phyloP scores from a whole-genome alignment of 805 yeast species.

The Pichia membranifaciens region DNA sequence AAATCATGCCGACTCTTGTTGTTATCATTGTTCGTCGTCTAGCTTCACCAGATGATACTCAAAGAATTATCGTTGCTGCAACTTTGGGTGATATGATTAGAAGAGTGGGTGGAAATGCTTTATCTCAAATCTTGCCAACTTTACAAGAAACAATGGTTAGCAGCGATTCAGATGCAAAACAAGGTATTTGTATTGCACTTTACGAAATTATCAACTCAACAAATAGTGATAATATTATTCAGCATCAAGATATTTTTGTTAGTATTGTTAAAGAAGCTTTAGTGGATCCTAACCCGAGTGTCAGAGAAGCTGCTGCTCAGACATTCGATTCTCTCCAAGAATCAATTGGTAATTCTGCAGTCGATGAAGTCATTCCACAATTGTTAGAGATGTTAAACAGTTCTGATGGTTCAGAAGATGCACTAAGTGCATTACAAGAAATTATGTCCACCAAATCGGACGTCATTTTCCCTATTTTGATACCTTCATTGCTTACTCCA shows the following conservation, averaged over 20 bases:
- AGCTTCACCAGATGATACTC: constrained; percentile 73
- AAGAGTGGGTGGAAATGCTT: constrained; percentile 85
- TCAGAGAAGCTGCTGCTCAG: constrained; percentile 85
- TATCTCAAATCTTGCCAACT: constrained; percentile 80
- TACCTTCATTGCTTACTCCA: constrained; percentile 75
- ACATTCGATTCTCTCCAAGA: constrained; percentile 87
- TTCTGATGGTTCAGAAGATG: constrained; percentile 51
- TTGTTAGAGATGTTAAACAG: constrained; percentile 61
- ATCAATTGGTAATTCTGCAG: constrained; percentile 74
- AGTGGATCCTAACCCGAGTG: constrained; percentile 64
- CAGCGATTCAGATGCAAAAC: constrained; percentile 78
- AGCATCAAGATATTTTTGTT: constrained; percentile 65
- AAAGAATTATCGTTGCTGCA: constrained; percentile 84
- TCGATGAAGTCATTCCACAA: constrained; percentile 84
- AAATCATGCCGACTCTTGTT: constrained; percentile 79
- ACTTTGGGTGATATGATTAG: constrained; percentile 93
- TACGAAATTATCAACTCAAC: constrained; percentile 80
- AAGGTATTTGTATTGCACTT: constrained; percentile 94
- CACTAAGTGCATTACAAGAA: constrained; percentile 83
- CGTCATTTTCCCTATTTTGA: constrained; percentile 85
- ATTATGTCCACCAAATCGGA: constrained; percentile 88
- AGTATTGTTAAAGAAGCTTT: constrained; percentile 72
- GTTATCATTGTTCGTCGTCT: constrained; percentile 72
- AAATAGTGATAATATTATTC: constrained; percentile 49
- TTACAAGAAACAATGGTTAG: constrained; percentile 56